Evolutionary conservation across 176 grass and related monocot genomes (phyloP), one percentile per base, ranked within the genome.

Genomic region (Carex scoparia): DNA sequence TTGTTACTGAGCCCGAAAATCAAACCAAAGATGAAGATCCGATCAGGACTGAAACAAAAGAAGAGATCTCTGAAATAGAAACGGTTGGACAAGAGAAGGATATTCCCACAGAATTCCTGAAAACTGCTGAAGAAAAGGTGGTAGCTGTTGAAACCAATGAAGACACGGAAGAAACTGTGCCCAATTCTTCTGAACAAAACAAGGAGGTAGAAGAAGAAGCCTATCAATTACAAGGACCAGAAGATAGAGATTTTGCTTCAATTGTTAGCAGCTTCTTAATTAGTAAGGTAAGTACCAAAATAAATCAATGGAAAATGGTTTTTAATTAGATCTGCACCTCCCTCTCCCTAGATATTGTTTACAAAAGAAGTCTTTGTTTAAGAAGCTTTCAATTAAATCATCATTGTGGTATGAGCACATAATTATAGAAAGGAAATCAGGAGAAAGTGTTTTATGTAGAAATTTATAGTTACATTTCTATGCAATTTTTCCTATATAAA

Each of bases 221-320:
- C 19, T 11, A 83, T 16, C 56, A 56, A 83, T 66, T 40, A 48
- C 63, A 69, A 54, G 63, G 19, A 33, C 46, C 61, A 66, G 81
- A 81, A 33, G 16, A 40, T 2, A 72, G 31, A 81, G 79, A 68
- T 83, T 83, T 83, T 69, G 62, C 81, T 46, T 83, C 63, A 30
- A 83, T 83, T 68, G 57, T 87, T 16, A 65, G 86, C 42, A 40
- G 58, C 18, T 57, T 80, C 48, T 69, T 68, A 87, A 83, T 62
- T 74, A 83, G 32, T n/a, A 53, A 65, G 60, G 65, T 82, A n/a
- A 44, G 54, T 38, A 83, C 23, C 4, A 16, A 51, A 56, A 4
- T 32, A 33, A 57, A 74, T 51, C 46, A 28, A 74, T 28, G n/a
- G 12, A 56, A 28, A 76, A 57, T 7, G 49, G 28, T 10, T 49